Percentiles rank a stretch among this genome's conserved stretches.
phyloP scores from a whole-genome alignment of 768 basidiomycete genomes.

The Tylopilus vinaceipallidus region DNA sequence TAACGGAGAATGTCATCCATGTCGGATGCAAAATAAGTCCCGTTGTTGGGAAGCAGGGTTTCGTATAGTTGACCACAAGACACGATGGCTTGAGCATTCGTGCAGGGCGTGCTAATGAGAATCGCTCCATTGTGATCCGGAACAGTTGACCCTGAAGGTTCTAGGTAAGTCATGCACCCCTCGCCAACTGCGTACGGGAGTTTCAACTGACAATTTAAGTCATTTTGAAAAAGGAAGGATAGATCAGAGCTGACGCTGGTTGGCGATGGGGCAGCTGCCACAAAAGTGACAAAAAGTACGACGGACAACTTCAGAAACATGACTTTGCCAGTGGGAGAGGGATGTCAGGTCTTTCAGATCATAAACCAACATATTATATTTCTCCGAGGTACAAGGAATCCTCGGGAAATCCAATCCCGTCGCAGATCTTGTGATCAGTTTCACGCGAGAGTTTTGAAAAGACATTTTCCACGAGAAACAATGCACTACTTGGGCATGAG shows the following conservation, averaged over 20 bases:
- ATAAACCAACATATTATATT: background rate
- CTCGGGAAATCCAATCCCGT: background rate
- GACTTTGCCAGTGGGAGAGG: background rate
- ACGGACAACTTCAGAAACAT: background rate
- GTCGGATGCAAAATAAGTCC: slow-evolving; percentile 10
- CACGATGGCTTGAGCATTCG: slow-evolving; percentile 1
- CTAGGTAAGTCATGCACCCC: background rate
- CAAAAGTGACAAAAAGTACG: background rate
- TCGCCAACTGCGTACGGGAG: background rate
- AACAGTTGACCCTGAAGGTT: slow-evolving; percentile 1
- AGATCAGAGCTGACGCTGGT: slow-evolving; percentile 5
- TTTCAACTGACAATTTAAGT: slow-evolving; percentile 9
- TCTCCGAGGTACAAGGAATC: background rate
- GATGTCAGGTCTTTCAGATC: background rate
- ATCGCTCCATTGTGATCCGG: slow-evolving; percentile 6
- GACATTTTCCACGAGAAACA: no score
- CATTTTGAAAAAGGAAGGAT: slow-evolving; percentile 10
- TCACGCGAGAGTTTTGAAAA: background rate
- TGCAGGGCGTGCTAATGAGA: slow-evolving; percentile 1
- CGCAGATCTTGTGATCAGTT: background rate
- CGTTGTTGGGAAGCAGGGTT: slow-evolving; percentile 5
- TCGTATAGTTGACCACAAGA: slow-evolving; percentile 10
- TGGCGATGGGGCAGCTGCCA: slow-evolving; percentile 2
- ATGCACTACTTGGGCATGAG: no score
- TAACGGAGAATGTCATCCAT: slow-evolving; percentile 6